These are phyloP conservation scores for Lotus japonicus DNA, from an alignment of 306 rosid genomes.

Conservation along the genomic window DNA sequence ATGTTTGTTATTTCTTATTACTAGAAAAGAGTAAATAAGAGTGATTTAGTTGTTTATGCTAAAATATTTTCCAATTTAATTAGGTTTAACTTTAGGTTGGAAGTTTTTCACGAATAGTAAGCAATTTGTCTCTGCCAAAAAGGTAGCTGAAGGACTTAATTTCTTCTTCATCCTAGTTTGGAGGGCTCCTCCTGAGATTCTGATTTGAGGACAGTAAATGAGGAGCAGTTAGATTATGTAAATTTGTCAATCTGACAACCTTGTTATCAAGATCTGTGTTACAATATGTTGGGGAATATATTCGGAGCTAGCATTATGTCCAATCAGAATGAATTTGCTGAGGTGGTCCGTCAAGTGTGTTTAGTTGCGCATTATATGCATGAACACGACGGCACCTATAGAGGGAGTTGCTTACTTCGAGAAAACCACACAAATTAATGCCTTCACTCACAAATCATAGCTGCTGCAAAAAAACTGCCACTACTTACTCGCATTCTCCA, in stretches of 20 bases:
- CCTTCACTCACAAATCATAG: not conserved
- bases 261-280: slow-evolving; percentile 23
- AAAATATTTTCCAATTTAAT: not conserved
- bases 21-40: too few relatives aligned
- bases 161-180: not conserved
- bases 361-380: slow-evolving; percentile 28
- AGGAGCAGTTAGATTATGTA: not conserved
- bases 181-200: slow-evolving; percentile 3
- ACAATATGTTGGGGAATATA: slow-evolving; percentile 21
- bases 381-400: slow-evolving; percentile 15
- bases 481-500: slow-evolving; percentile 11
- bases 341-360: slow-evolving; percentile 16
- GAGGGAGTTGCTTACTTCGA: slow-evolving; percentile 27
- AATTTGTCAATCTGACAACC: slow-evolving; percentile 26
- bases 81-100: not conserved
- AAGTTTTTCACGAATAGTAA: slow-evolving; percentile 1
- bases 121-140: not conserved
- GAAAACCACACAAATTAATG: slow-evolving; percentile 29
- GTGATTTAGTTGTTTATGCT: too few relatives aligned
- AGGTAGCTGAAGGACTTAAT: slow-evolving; percentile 17
- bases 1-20: too few relatives aligned
- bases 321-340: not conserved
- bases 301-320: slow-evolving; percentile 14
- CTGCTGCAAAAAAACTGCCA: slow-evolving; percentile 9
- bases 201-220: not conserved